Base-by-base conservation (phyloP, 805 yeast genomes). In the Priceomyces castillae region DNA sequence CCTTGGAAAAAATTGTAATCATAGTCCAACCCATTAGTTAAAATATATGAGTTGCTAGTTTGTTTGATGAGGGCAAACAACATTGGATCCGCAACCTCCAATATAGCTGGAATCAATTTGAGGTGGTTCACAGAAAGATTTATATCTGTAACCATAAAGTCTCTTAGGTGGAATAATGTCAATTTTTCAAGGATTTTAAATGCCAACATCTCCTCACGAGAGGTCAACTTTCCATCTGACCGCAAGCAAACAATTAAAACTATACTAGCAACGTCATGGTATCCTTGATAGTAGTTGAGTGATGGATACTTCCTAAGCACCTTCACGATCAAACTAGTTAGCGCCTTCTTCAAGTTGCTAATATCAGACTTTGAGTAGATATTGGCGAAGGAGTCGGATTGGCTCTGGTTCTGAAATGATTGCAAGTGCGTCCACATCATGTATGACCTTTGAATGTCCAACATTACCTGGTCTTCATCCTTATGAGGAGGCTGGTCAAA, bases 271-370 rank as follows among this genome's bases (percentile, higher is more conserved):
- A 94, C 70, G 54, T 94, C 98, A 62, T 92, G 98, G 61, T 77
- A 88, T 0, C 99, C 99, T 64, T 92, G 99, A 61, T 90, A 92
- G 62, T 92, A 92, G 46, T 79, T 71, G 34, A 90, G 66, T 3
- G 62, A 54, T 0, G 90, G 90, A 50, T 82, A 67, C 12, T 70
- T 73, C 31, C 88, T 64, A 11, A 94, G 67, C 2, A 89, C 69
- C 15, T 69, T 67, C 11, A 76, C 61, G 3, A 88, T 74, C 11
- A 83, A 48, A 4, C 59, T 59, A 18, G 55, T 58, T 39, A 83
- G 64, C 37, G 72, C 57, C 19, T 57, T 56, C 46, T 76, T 70
- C 38, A 81, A 61, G n/a, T 45, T 41, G 37, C 53, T 51, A 35
- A 59, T 44, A 47, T 69, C 63, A 15, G 64, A 50, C 30, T 52